Base-by-base conservation (phyloP, 305 asterid species). In the Andrographis paniculata region DNA sequence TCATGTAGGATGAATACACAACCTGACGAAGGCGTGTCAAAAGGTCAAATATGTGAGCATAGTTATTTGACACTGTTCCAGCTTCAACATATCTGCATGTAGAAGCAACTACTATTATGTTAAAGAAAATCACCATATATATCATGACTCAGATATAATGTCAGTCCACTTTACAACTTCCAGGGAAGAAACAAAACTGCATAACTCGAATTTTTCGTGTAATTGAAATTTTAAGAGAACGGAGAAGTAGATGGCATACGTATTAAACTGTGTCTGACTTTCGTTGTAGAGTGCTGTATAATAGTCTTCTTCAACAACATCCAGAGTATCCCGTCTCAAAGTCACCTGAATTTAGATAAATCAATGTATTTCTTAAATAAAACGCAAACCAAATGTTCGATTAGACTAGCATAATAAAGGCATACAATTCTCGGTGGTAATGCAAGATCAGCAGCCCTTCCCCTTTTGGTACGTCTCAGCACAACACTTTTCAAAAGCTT, bases 11-110 rank as follows among this genome's bases (percentile, higher is more conserved):
- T 60, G 54, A 59, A 52, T 40, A 22, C 20, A 24, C 21, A 58
- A 88, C 98, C 98, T 89, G 98, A 42, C 98, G 82, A 52, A 89
- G 80, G 63, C 94, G 95, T 9, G 94, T 85, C 41, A 89, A 78
- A 50, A 89, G 95, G 64, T 79, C 93, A 74, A 89, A 82, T 58
- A 85, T 89, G 75, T 89, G 97, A 28, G 97, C 97, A 53, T 85
- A 89, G 75, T 89, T 89, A 64, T 89, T 85, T 84, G 72, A 52
- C 67, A 82, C 60, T 1, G 93, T 89, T 35, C 84, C 92, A 17
- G 79, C 82, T 20, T 74, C 75, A 45, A 89, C 57, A 50, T 82
- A 89, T 54, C 95, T 89, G 91, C 79, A 74, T 21, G 38, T 43
- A 60, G 27, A 45, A 50, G 38, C 8, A 62, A 52, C 41, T 30